Conservation (phyloP, 2,329 filamentous ascomycete genomes). For the Plectosphaerella cucumerina region DNA sequence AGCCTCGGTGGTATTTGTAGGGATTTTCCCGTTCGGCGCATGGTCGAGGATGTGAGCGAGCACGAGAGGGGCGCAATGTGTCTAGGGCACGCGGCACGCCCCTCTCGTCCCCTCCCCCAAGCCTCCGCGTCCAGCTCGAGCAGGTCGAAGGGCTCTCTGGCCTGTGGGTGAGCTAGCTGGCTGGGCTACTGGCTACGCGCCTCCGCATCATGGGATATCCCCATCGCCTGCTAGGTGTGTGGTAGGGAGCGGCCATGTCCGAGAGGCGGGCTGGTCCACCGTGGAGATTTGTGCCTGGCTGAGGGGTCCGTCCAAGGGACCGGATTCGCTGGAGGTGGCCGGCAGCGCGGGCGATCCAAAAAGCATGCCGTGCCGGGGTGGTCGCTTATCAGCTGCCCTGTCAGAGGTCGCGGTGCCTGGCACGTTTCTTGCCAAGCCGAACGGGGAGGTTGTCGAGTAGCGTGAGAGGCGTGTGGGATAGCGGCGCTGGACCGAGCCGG, state of each 20-base stretch:
- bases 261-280: background rate
- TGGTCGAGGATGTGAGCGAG: no score
- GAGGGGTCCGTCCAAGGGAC: background rate
- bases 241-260: slow-evolving; percentile 7
- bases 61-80: background rate
- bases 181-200: slow-evolving; percentile 3
- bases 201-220: background rate
- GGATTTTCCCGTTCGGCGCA: background rate
- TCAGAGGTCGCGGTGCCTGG: slow-evolving; percentile 12
- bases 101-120: slow-evolving; percentile 8
- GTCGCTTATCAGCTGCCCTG: slow-evolving; percentile 14
- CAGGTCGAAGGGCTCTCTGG: slow-evolving; percentile 1
- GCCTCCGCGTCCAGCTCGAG: background rate
- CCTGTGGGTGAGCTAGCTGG: background rate
- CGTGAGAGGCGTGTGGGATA: background rate
- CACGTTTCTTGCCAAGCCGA: slow-evolving; percentile 10
- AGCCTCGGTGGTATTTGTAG: slow-evolving; percentile 3
- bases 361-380: slow-evolving; percentile 6
- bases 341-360: background rate
- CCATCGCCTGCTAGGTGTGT: background rate
- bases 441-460: background rate
- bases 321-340: slow-evolving; percentile 6
- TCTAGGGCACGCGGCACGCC: slow-evolving; percentile 4
- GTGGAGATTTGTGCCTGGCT: background rate
- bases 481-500: background rate